Percentiles rank a stretch among this genome's conserved stretches.
These are phyloP conservation scores for Sarocladium strictum DNA, from an alignment of 2,329 filamentous ascomycete species.

Conservation along the genomic window DNA sequence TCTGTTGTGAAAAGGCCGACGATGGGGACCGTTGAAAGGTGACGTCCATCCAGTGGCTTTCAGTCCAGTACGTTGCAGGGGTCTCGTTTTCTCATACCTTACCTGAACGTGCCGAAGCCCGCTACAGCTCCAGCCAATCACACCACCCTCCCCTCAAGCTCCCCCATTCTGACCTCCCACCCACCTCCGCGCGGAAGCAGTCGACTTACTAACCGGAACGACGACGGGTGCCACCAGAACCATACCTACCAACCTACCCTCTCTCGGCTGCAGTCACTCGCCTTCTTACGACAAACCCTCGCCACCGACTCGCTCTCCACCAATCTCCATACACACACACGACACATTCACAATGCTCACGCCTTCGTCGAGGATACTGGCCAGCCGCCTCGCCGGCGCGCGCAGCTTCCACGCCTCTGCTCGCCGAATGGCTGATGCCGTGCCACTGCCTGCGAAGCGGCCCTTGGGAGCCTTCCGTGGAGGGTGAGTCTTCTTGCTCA, in stretches of 20 bases:
- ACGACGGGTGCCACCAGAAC: neutral
- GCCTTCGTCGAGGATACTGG: constrained; percentile 36
- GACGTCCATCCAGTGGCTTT: too few species aligned
- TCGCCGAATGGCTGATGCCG: constrained; percentile 36
- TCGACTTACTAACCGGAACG: neutral
- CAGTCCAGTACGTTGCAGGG: neutral
- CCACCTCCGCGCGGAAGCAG: too few species aligned
- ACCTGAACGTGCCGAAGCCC: neutral
- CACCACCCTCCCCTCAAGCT: neutral
- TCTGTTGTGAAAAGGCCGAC: neutral
- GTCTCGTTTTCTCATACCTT: neutral
- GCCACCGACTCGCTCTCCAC: neutral
- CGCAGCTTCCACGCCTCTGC: constrained; percentile 46
- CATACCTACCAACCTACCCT: neutral
- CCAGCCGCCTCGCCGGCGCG: constrained; percentile 28
- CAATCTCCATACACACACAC: neutral
- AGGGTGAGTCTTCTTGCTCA: constrained; percentile 46
- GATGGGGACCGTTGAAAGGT: neutral
- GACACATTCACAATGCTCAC: constrained; percentile 30
- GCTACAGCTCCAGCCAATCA: constrained; percentile 3
- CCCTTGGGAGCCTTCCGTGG: constrained; percentile 56
- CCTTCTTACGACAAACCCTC: neutral
- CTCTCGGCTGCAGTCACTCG: neutral
- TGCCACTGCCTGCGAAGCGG: constrained; percentile 48
- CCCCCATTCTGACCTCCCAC: neutral